Percentiles rank a stretch among this genome's conserved stretches.
Evolutionary conservation across 2,329 filamentous ascomycete genomes (phyloP).

Genomic region (Fusarium abutilonis): DNA sequence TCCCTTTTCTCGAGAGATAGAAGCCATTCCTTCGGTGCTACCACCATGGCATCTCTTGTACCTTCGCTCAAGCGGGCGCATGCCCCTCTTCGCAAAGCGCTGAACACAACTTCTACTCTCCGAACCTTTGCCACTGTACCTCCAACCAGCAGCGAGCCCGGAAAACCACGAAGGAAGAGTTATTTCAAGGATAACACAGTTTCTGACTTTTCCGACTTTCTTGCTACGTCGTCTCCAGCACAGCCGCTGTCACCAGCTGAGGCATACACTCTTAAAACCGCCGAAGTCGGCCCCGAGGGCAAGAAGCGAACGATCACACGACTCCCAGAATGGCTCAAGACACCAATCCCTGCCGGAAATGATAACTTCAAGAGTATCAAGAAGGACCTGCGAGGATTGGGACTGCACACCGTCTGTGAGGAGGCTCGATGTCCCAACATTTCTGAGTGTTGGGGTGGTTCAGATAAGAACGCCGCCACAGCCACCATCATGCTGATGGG

Average conservation of each 20-base stretch:
- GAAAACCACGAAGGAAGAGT: constrained; percentile 51
- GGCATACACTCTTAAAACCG: constrained; percentile 69
- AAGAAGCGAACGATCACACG: constrained; percentile 74
- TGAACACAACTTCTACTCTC: constrained; percentile 48
- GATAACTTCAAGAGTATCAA: constrained; percentile 94
- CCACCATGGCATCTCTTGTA: constrained; percentile 53
- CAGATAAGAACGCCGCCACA: constrained; percentile 86
- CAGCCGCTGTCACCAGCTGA: constrained; percentile 61
- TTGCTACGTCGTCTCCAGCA: constrained; percentile 55
- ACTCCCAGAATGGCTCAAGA: constrained; percentile 94
- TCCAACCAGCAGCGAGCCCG: constrained; percentile 45
- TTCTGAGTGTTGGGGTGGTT: constrained; percentile 96
- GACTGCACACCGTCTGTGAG: constrained; percentile 95
- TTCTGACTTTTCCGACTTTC: constrained; percentile 67
- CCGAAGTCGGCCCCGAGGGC: constrained; percentile 70
- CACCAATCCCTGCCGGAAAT: constrained; percentile 84
- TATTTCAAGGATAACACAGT: constrained; percentile 70
- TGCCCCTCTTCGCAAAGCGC: constrained; percentile 55
- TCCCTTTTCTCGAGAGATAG: constrained; percentile 6
- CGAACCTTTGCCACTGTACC: constrained; percentile 61
- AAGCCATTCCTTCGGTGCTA: not conserved
- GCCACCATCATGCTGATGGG: constrained; percentile 99
- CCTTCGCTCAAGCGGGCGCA: constrained; percentile 56
- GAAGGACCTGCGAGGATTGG: constrained; percentile 86
- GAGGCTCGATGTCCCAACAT: constrained; percentile 98